phyloP scores from a whole-genome alignment of 768 basidiomycete genomes.

The Psilocybe cubensis region DNA sequence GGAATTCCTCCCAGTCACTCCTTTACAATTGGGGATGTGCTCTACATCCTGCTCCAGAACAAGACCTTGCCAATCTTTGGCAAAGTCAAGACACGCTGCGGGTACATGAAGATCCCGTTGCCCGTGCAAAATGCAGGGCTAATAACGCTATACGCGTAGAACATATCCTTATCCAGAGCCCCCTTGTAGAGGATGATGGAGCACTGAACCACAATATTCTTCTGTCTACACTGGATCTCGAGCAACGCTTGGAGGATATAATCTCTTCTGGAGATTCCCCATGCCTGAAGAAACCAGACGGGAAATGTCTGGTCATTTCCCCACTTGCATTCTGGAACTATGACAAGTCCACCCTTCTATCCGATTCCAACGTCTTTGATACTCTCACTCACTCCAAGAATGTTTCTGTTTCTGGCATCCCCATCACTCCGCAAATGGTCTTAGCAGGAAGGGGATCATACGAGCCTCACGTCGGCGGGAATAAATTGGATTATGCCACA shows the following conservation, averaged over 20 bases:
- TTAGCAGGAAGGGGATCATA: slow-evolving; percentile 68
- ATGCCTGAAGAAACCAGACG: slow-evolving; percentile 58
- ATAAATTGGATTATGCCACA: slow-evolving; percentile 64
- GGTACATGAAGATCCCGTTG: slow-evolving; percentile 70
- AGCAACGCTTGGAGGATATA: slow-evolving; percentile 54
- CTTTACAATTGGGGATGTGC: slow-evolving; percentile 55
- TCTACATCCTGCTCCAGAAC: slow-evolving; percentile 51
- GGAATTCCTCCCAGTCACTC: slow-evolving; percentile 65
- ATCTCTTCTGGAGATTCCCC: slow-evolving; percentile 40
- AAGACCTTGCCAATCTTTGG: slow-evolving; percentile 77
- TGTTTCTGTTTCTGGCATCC: slow-evolving; percentile 62
- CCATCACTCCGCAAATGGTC: slow-evolving; percentile 75
- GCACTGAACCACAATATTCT: slow-evolving; percentile 67
- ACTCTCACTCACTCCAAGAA: slow-evolving; percentile 59
- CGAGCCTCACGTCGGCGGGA: slow-evolving; percentile 49
- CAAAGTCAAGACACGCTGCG: slow-evolving; percentile 64
- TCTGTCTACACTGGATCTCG: slow-evolving; percentile 64
- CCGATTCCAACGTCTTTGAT: slow-evolving; percentile 60
- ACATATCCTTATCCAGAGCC: slow-evolving; percentile 71
- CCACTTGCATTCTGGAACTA: slow-evolving; percentile 79
- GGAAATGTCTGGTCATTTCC: slow-evolving; percentile 70
- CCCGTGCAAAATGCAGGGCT: slow-evolving; percentile 70
- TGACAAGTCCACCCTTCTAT: slow-evolving; percentile 53
- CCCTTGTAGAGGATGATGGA: slow-evolving; percentile 47
- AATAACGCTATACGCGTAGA: slow-evolving; percentile 78